These are phyloP conservation scores for Avena sativa DNA, from an alignment of 176 grass and related monocot genomes.

Conservation along the genomic window DNA sequence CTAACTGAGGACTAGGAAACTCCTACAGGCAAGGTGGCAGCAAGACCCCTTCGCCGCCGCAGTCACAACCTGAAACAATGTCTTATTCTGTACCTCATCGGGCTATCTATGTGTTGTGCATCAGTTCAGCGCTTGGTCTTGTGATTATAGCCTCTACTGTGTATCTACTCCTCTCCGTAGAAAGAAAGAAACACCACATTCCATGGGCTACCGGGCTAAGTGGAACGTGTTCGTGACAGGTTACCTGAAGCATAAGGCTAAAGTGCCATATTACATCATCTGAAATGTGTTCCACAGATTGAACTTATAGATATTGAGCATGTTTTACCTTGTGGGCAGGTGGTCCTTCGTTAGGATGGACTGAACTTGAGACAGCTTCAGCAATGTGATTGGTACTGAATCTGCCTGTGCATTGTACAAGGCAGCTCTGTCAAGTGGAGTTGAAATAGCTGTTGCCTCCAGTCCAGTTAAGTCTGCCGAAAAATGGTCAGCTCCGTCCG, in stretches of 20 bases:
- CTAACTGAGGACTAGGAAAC: conserved; percentile 7
- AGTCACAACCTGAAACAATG: not conserved
- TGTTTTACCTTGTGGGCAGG: conserved; percentile 49
- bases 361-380: conserved; percentile 81
- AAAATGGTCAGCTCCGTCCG: not conserved
- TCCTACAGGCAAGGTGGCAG: too few relatives aligned
- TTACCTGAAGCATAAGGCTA: not conserved
- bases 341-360: conserved; percentile 58
- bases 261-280: not conserved
- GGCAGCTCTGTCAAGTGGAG: conserved; percentile 79
- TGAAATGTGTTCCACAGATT: not conserved
- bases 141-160: conserved; percentile 27
- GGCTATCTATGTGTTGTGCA: conserved; percentile 36
- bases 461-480: conserved; percentile 37
- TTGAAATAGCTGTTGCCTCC: conserved; percentile 83
- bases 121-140: conserved; percentile 49
- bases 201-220: conserved; percentile 69
- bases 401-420: conserved; percentile 68
- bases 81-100: not conserved
- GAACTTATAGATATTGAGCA: conserved; percentile 14
- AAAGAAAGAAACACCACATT: conserved; percentile 60
- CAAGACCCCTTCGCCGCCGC: not conserved
- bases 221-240: conserved; percentile 68
- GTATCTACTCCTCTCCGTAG: conserved; percentile 42
- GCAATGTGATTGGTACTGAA: conserved; percentile 70